Base-by-base conservation (phyloP, 2,329 filamentous ascomycete genomes). In the Colletotrichum kahawae region DNA sequence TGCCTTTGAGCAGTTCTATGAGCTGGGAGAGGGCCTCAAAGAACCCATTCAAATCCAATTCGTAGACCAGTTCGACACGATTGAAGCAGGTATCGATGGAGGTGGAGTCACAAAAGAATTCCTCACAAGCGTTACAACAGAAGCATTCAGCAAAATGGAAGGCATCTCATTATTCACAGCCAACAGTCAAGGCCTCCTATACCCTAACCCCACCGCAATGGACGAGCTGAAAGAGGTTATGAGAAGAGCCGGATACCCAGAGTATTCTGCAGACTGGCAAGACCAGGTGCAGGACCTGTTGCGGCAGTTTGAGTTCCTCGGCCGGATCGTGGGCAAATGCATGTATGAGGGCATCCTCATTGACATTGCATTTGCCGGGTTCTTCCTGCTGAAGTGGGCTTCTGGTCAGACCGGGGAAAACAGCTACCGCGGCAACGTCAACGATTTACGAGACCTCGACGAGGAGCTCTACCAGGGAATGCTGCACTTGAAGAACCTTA, bases 31-130 rank as follows among this genome's bases (percentile, higher is more conserved):
- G 16, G 93, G 93, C 1, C 85, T 99, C 71, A 98, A 98, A 82
- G 96, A 98, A 81, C 95, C 95, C 0, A 98, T 99, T 43, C 95
- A 98, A 81, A 98, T 99, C 80, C 97, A 95, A 0, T 99, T 99
- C 82, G 93, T 98, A 57, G 97, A 99, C 82, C 91, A 95, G 75
- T 99, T 98, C 78, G 94, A 94, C 76, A 91, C 93, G 2, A 89
- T 92, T 9, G 97, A 99, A 84, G 96, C 96, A 14, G 97, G 97
- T 12, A 98, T 99, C 70, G 97, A 99, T 81, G 97, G 97, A 1
- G 97, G 97, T 10, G 97, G 97, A 77, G 97, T 99, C 10, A 98
- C 96, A 3, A 99, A 99, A 79, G 97, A 99, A 80, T 99, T 99
- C 77, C 88, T 99, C 14, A 98, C 93, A 1, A 97, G 94, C 76